These are phyloP conservation scores for Curvularia eragrostidis DNA, from an alignment of 2,329 filamentous ascomycete genomes.

Conservation along the genomic window DNA sequence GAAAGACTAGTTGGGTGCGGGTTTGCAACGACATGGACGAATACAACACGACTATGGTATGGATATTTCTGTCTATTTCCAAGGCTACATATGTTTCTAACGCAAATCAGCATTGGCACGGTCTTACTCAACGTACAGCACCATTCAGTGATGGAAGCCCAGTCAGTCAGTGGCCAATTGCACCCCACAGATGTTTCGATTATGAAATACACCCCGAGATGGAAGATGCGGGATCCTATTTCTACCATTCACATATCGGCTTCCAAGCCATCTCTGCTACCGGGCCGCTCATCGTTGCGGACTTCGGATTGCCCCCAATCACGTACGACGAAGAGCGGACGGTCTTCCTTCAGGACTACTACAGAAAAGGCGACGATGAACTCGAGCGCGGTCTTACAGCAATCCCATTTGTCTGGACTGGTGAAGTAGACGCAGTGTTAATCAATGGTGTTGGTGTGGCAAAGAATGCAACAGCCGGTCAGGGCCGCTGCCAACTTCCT, in stretches of 20 bases:
- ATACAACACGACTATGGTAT: conserved; percentile 64
- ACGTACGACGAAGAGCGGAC: conserved; percentile 68
- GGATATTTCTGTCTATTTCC: neutral
- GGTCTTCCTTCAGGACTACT: conserved; percentile 64
- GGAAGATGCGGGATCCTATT: conserved; percentile 68
- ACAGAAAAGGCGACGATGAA: conserved; percentile 59
- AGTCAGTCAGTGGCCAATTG: conserved; percentile 71
- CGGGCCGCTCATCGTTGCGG: conserved; percentile 66
- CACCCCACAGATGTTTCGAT: conserved; percentile 68
- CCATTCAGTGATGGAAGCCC: conserved; percentile 71
- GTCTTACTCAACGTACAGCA: conserved; percentile 64
- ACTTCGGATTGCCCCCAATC: conserved; percentile 58
- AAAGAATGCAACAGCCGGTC: conserved; percentile 46
- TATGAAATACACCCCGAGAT: conserved; percentile 65
- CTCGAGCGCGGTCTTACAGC: conserved; percentile 60
- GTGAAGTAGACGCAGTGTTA: conserved; percentile 64
- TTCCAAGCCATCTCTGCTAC: conserved; percentile 66
- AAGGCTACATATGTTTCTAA: conserved; percentile 5
- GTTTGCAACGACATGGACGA: conserved; percentile 65
- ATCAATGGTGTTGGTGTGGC: conserved; percentile 64
- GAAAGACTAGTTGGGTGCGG: conserved; percentile 60
- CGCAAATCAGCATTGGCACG: conserved; percentile 68
- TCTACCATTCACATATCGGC: conserved; percentile 71
- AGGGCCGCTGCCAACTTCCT: conserved; percentile 53
- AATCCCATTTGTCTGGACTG: conserved; percentile 63